Evolutionary conservation across 2,329 filamentous ascomycete species (phyloP), one percentile per base, ranked within the genome.

Genomic region (Aspergillus arachidicola): DNA sequence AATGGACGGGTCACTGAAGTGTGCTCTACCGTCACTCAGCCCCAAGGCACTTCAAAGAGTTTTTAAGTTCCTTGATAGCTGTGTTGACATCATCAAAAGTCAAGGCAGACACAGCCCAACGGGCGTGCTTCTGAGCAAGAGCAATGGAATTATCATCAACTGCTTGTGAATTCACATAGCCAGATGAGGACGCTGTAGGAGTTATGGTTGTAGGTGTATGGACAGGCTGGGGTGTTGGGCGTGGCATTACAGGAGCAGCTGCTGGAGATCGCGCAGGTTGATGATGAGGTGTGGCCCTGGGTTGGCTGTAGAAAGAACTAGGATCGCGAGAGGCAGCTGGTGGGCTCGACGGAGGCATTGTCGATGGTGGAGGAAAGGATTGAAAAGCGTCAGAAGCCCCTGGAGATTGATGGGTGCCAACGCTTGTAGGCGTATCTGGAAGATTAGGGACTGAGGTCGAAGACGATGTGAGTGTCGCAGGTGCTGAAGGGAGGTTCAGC

Each of bases 71-170:
- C 72, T 89, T 89, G 5, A 98, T 89, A 0, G 95, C 95, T 0
- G 95, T 99, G 1, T 89, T 84, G 1, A 96, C 91, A 75, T 99
- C 95, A 70, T 99, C 95, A 78, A 99, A 99, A 72, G 97, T 97
- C 55, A 99, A 81, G 0, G 95, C 95, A 12, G 94, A 97, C 48
- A 98, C 96, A 0, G 95, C 95, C 92, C 93, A 99, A 72, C 93
- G 93, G 2, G 94, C 94, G 80, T 98, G 95, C 76, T 98, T 99
- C 76, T 97, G 93, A 5, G 95, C 94, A 70, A 89, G 86, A 41
- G 87, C 82, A 41, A 97, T 90, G 0, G 90, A 84, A 63, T 93
- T 90, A 66, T 97, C 92, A 12, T 90, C 85, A 6, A 83, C 71
- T 6, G 73, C 71, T n/a, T 77, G 75, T 21, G 74, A 64, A 38